Conservation (phyloP, 2,329 filamentous ascomycete genomes). For the Scedosporium aurantiacum region DNA sequence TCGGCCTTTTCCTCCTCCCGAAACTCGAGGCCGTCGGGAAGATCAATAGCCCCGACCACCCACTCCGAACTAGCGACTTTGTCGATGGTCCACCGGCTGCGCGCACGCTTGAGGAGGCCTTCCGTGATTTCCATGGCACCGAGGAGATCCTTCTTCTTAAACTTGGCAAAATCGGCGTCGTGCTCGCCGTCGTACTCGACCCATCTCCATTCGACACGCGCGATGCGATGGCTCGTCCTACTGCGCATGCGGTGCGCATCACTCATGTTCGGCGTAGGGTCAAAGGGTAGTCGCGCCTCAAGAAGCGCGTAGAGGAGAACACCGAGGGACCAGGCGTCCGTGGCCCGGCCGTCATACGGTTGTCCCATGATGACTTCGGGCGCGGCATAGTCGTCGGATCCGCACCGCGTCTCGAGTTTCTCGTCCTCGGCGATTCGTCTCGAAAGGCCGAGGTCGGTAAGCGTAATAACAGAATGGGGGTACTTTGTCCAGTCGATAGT, state of each 20-base stretch:
- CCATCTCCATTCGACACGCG: conserved; percentile 93
- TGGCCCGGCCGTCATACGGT: conserved; percentile 82
- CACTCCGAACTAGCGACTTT: conserved; percentile 64
- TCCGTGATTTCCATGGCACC: conserved; percentile 77
- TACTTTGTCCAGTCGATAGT: conserved; percentile 61
- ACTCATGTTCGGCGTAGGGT: conserved; percentile 71
- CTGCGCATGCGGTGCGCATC: conserved; percentile 68
- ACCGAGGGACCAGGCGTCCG: conserved; percentile 90
- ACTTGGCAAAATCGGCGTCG: conserved; percentile 52
- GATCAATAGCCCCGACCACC: conserved; percentile 62
- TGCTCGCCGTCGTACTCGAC: conserved; percentile 82
- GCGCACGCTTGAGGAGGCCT: conserved; percentile 69
- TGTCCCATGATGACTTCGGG: conserved; percentile 95
- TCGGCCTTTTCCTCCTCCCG: conserved; percentile 47
- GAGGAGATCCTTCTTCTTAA: conserved; percentile 52
- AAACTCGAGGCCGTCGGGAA: conserved; percentile 51
- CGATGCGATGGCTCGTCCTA: conserved; percentile 85
- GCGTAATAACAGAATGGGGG: conserved; percentile 71
- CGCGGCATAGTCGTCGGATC: conserved; percentile 92
- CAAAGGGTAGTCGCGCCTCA: conserved; percentile 87
- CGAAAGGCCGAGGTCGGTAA: conserved; percentile 86
- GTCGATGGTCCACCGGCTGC: conserved; percentile 64
- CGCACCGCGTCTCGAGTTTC: conserved; percentile 84
- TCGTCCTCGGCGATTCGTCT: conserved; percentile 76
- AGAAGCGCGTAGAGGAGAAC: conserved; percentile 88